Evolutionary conservation across 2,329 filamentous ascomycete genomes (phyloP).

Genomic region (Biscogniauxia marginata): DNA sequence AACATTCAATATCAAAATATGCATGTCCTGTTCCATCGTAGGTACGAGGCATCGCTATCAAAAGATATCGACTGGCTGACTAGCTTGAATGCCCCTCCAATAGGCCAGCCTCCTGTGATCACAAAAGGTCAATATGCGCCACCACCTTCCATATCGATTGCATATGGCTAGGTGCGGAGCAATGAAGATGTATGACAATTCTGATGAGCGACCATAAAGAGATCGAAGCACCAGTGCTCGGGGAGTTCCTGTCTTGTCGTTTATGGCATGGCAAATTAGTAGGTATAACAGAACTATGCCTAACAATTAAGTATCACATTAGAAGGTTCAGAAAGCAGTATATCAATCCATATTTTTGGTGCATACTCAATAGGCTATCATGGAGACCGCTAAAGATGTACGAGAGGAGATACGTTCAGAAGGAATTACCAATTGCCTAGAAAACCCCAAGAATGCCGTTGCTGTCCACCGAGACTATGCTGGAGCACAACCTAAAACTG

Average conservation of each 20-base stretch:
- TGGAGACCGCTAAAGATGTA: background rate
- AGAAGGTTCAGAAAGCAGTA: no score
- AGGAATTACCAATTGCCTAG: background rate
- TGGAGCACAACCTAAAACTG: constrained; percentile 38
- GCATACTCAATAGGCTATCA: background rate
- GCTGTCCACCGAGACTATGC: constrained; percentile 35
- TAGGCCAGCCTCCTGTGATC: background rate
- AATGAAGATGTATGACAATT: background rate
- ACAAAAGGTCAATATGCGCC: background rate
- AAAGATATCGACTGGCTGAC: background rate
- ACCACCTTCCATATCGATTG: background rate
- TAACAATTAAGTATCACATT: no score
- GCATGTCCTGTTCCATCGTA: background rate
- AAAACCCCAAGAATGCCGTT: background rate
- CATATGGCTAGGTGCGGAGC: background rate
- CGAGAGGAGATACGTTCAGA: background rate
- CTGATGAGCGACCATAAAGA: no score
- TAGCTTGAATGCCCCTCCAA: background rate
- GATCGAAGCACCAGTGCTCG: no score
- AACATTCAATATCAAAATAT: background rate
- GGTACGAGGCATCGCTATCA: background rate
- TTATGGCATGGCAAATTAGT: no score
- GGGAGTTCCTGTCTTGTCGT: no score
- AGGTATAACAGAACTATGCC: no score
- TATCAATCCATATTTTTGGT: background rate